Evolutionary conservation across 768 basidiomycete species (phyloP).

Genomic region (Thelephora aurantiotincta): DNA sequence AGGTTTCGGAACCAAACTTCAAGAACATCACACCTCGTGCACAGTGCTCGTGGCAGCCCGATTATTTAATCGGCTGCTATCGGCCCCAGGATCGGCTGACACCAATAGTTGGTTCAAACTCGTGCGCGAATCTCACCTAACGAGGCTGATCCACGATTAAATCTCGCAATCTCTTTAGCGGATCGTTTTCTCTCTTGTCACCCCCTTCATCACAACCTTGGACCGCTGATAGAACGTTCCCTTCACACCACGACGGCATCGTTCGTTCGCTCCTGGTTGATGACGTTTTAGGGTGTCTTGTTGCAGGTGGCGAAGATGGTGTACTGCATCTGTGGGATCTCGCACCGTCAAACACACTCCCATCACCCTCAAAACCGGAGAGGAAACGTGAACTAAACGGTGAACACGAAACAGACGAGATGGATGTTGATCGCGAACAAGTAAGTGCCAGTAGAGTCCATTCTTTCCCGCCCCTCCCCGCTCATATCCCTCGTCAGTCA

Average conservation of each 20-base stretch:
- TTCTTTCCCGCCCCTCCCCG: too few species aligned
- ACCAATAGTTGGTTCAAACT: conserved; percentile 62
- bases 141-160: neutral
- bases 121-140: conserved; percentile 28
- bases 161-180: conserved; percentile 9
- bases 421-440: neutral
- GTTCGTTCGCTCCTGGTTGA: conserved; percentile 20
- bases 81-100: conserved; percentile 25
- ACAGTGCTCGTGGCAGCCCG: conserved; percentile 17
- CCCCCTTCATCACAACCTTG: conserved; percentile 14
- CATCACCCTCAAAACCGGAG: neutral
- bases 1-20: too few species aligned
- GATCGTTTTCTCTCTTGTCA: conserved; percentile 18
- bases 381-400: neutral
- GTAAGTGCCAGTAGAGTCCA: neutral
- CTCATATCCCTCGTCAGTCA: too few species aligned
- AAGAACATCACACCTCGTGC: neutral
- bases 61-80: conserved; percentile 53
- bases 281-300: conserved; percentile 16
- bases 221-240: conserved; percentile 17
- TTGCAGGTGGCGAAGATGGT: conserved; percentile 22
- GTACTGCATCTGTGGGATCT: conserved; percentile 16
- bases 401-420: neutral
- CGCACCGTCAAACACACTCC: neutral
- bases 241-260: conserved; percentile 16